Percentiles rank a stretch among this genome's conserved stretches.
Evolutionary conservation across 163 green algal genomes (phyloP).

Genomic region (Trebouxiophyceae sp.): DNA sequence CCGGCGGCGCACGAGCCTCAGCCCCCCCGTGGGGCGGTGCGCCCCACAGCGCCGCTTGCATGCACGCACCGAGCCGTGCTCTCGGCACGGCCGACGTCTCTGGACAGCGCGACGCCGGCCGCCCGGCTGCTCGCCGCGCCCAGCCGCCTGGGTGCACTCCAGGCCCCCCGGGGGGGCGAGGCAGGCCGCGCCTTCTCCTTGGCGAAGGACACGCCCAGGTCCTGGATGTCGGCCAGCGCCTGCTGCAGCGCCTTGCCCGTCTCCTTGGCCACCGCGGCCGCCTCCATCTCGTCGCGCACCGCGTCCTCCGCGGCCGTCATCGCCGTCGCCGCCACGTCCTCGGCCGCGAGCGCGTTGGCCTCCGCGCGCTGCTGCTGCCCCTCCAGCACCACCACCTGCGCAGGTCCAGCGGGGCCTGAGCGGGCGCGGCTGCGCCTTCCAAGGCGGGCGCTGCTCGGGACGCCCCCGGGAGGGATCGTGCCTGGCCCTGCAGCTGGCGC

Average conservation of each 20-base stretch:
- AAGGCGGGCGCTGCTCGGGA: neutral
- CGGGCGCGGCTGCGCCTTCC: neutral
- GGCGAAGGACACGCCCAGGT: constrained; percentile 31
- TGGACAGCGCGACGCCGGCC: too few species aligned
- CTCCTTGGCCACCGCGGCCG: constrained; percentile 53
- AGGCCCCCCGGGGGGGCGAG: constrained; percentile 1
- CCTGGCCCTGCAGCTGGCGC: neutral
- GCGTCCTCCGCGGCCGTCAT: constrained; percentile 75
- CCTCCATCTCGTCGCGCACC: constrained; percentile 80
- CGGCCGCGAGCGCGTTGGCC: constrained; percentile 21
- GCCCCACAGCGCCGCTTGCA: too few species aligned
- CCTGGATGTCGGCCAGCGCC: constrained; percentile 54
- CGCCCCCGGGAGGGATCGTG: neutral
- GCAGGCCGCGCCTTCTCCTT: constrained; percentile 20
- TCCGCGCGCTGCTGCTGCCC: constrained; percentile 18
- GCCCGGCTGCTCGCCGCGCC: too few species aligned
- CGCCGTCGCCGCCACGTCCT: constrained; percentile 58
- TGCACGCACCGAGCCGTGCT: too few species aligned
- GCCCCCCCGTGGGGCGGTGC: too few species aligned
- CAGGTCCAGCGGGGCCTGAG: too few species aligned
- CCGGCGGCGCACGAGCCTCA: too few species aligned
- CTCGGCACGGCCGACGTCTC: too few species aligned
- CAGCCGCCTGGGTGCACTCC: constrained; percentile 6
- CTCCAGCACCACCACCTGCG: constrained; percentile 12
- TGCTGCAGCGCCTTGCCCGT: constrained; percentile 54